These are phyloP conservation scores for Coemansia sp. DNA, from an alignment of 192 early-diverging fungal genomes.

Conservation along the genomic window DNA sequence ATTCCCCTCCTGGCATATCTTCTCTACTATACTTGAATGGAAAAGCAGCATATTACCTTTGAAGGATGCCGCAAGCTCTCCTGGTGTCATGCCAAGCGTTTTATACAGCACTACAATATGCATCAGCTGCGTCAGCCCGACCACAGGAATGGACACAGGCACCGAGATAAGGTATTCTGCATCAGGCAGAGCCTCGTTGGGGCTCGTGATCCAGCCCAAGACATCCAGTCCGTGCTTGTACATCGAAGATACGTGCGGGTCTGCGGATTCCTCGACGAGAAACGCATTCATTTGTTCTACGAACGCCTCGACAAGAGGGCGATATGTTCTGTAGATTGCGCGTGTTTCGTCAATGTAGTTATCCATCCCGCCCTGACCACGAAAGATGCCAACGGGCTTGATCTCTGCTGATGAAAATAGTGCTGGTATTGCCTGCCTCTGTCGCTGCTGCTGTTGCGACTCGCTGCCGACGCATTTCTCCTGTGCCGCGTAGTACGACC, in stretches of 20 bases:
- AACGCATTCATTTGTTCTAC: slow-evolving; percentile 72
- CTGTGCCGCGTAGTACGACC: slow-evolving; percentile 17
- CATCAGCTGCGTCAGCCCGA: slow-evolving; percentile 89
- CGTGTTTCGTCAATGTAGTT: slow-evolving; percentile 92
- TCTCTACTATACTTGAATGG: background rate
- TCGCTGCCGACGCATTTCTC: background rate
- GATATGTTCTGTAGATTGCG: slow-evolving; percentile 74
- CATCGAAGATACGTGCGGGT: slow-evolving; percentile 58
- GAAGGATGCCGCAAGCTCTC: slow-evolving; percentile 61
- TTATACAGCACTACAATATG: slow-evolving; percentile 85
- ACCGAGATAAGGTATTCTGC: slow-evolving; percentile 76
- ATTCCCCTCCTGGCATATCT: background rate
- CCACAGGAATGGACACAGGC: slow-evolving; percentile 82
- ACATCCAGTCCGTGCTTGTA: slow-evolving; percentile 77
- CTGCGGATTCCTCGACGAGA: slow-evolving; percentile 59
- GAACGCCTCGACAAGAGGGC: slow-evolving; percentile 70
- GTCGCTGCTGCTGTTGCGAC: background rate
- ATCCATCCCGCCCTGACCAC: slow-evolving; percentile 92
- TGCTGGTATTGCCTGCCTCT: slow-evolving; percentile 9
- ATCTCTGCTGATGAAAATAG: slow-evolving; percentile 17
- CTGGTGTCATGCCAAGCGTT: slow-evolving; percentile 64
- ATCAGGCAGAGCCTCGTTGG: slow-evolving; percentile 67
- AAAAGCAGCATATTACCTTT: slow-evolving; percentile 15
- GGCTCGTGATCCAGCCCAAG: slow-evolving; percentile 76
- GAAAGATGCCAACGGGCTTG: slow-evolving; percentile 78